phyloP scores from a whole-genome alignment of 148 eudicot species.

The Agrostemma githago region DNA sequence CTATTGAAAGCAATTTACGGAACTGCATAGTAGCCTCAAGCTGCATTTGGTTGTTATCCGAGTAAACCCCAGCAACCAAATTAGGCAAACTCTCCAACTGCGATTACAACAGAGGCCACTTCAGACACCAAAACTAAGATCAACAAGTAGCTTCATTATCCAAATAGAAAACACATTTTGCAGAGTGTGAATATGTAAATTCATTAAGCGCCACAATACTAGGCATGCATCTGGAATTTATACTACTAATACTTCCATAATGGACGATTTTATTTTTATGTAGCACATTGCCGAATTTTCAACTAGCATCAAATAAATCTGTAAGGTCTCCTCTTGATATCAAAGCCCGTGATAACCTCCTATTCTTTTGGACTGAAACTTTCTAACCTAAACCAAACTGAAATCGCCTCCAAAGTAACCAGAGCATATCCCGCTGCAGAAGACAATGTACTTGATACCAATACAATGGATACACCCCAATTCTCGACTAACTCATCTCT shows the following conservation, averaged over 20 bases:
- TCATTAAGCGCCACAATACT: not conserved
- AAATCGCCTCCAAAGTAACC: no score
- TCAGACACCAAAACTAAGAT: conserved; percentile 3
- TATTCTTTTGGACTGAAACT: no score
- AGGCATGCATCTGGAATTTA: not conserved
- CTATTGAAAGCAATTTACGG: conserved; percentile 75
- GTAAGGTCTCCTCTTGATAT: not conserved
- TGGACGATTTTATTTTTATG: not conserved
- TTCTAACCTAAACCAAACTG: no score
- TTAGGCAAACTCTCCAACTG: conserved; percentile 77
- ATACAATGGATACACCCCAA: not conserved
- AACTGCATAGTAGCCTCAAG: conserved; percentile 73
- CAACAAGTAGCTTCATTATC: not conserved
- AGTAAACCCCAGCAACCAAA: conserved; percentile 65
- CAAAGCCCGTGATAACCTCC: not conserved
- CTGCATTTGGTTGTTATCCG: conserved; percentile 56
- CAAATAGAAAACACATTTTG: not conserved
- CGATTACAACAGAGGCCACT: conserved; percentile 11
- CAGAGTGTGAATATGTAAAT: not conserved
- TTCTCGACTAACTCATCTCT: not conserved
- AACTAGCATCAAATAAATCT: no score
- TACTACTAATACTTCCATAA: not conserved
- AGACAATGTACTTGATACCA: not conserved
- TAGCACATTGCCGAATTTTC: not conserved
- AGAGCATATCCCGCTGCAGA: not conserved